These are phyloP conservation scores for Wilhelminamyces savonicus DNA, from an alignment of 805 yeast genomes.

Conservation along the genomic window DNA sequence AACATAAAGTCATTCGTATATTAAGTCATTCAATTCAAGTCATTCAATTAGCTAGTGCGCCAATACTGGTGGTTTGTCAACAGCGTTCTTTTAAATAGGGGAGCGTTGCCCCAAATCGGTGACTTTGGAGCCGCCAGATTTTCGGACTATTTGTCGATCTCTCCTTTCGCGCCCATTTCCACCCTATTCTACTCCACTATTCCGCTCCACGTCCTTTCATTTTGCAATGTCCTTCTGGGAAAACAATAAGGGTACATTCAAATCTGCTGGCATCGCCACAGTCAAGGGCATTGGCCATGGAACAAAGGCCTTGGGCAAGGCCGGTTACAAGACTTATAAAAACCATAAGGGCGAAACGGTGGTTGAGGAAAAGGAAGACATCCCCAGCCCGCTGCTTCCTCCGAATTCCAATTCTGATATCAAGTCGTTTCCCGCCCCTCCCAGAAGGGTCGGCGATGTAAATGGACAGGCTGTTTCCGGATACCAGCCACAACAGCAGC, in stretches of 20 bases:
- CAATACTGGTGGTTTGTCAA: too few species aligned
- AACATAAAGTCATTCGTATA: too few species aligned
- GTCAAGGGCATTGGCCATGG: conserved; percentile 48
- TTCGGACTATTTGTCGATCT: too few species aligned
- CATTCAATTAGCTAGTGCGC: too few species aligned
- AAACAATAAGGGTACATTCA: conserved; percentile 46
- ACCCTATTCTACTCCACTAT: too few species aligned
- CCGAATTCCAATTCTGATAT: conserved; percentile 19
- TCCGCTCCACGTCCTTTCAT: too few species aligned
- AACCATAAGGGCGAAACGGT: conserved; percentile 22
- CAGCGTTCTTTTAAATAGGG: too few species aligned
- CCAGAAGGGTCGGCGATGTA: conserved; percentile 26
- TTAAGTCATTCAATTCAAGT: too few species aligned
- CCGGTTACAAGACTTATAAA: conserved; percentile 47
- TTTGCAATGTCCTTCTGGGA: conserved; percentile 41
- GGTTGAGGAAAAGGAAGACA: not conserved
- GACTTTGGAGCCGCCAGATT: too few species aligned
- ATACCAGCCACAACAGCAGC: too few species aligned
- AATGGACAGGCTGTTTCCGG: conserved; percentile 12
- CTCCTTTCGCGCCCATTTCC: too few species aligned
- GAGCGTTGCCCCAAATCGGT: too few species aligned
- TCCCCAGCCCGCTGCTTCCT: conserved; percentile 7
- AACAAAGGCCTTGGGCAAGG: conserved; percentile 41
- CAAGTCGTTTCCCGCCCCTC: conserved; percentile 38
- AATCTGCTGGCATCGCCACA: conserved; percentile 43